Conservation (phyloP, 2,329 filamentous ascomycete species). For the Colletotrichum musae region DNA sequence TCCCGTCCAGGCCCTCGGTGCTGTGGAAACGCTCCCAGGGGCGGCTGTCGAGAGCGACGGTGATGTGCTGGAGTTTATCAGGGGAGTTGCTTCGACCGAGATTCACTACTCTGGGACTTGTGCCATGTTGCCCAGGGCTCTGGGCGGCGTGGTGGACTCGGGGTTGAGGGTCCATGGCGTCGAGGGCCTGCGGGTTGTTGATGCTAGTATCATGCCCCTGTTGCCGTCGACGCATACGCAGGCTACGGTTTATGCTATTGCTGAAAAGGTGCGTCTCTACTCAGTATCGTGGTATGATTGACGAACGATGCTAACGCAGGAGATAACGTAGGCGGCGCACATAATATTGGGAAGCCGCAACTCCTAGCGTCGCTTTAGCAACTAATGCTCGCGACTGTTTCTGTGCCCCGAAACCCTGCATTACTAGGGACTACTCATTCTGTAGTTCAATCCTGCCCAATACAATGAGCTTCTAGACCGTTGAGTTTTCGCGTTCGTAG, state of each 20-base stretch:
- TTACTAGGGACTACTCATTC: too few relatives aligned
- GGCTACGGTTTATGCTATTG: constrained; percentile 41
- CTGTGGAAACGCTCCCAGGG: constrained; percentile 42
- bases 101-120: constrained; percentile 46
- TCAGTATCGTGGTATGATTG: too few relatives aligned
- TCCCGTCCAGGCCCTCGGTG: constrained; percentile 17
- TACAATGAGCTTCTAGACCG: too few relatives aligned
- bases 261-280: constrained; percentile 34
- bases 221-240: constrained; percentile 41
- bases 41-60: constrained; percentile 37
- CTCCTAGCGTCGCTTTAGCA: neutral
- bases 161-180: constrained; percentile 47
- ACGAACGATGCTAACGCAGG: neutral
- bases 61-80: constrained; percentile 12
- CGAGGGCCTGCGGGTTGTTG: constrained; percentile 41
- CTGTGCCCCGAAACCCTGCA: neutral
- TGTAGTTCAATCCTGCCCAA: too few relatives aligned
- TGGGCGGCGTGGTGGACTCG: constrained; percentile 48
- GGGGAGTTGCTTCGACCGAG: constrained; percentile 15
- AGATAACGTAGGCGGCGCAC: neutral
- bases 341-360: neutral
- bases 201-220: constrained; percentile 43
- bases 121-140: constrained; percentile 46
- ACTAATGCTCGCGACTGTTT: neutral
- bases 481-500: too few relatives aligned